Percentiles rank a stretch among this genome's conserved stretches.
These are phyloP conservation scores for Cladosporium sp. DNA, from an alignment of 2,329 filamentous ascomycete genomes.

Conservation along the genomic window DNA sequence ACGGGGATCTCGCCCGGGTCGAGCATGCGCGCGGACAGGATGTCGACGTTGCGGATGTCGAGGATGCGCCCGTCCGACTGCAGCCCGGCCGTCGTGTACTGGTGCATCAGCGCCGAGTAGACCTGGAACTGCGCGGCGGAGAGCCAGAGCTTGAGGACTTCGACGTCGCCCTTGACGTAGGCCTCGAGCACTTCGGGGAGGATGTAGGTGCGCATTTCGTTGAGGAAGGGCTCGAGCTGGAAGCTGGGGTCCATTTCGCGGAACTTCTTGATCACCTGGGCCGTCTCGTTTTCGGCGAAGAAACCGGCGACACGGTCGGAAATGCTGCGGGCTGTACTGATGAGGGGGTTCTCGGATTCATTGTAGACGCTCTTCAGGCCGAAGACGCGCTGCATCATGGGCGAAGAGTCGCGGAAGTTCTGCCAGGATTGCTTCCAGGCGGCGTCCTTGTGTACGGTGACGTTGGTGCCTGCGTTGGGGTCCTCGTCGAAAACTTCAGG, in stretches of 20 bases:
- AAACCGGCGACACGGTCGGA: constrained; percentile 91
- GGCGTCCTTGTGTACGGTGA: constrained; percentile 94
- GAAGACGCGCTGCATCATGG: constrained; percentile 83
- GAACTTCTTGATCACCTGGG: constrained; percentile 97
- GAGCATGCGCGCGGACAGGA: constrained; percentile 72
- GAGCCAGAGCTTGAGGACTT: constrained; percentile 90
- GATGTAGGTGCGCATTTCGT: constrained; percentile 96
- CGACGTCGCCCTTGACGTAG: constrained; percentile 92
- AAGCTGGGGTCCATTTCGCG: constrained; percentile 92
- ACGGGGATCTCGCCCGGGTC: constrained; percentile 88
- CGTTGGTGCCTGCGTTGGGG: constrained; percentile 87
- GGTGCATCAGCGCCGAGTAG: constrained; percentile 90
- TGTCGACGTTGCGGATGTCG: constrained; percentile 92
- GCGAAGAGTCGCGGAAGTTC: constrained; percentile 87
- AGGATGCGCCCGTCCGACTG: constrained; percentile 94
- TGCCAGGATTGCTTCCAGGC: constrained; percentile 99
- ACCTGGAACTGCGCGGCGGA: constrained; percentile 95
- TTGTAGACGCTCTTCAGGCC: constrained; percentile 82
- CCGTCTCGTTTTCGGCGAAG: constrained; percentile 98
- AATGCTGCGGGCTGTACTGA: constrained; percentile 88
- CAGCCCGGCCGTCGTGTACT: constrained; percentile 89
- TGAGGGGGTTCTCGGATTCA: constrained; percentile 94
- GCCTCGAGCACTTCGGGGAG: constrained; percentile 95
- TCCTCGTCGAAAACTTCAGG: constrained; percentile 71
- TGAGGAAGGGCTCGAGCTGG: constrained; percentile 90